Conservation (phyloP, 371 early-diverging fungal genomes). For the Synchytrium microbalum region DNA sequence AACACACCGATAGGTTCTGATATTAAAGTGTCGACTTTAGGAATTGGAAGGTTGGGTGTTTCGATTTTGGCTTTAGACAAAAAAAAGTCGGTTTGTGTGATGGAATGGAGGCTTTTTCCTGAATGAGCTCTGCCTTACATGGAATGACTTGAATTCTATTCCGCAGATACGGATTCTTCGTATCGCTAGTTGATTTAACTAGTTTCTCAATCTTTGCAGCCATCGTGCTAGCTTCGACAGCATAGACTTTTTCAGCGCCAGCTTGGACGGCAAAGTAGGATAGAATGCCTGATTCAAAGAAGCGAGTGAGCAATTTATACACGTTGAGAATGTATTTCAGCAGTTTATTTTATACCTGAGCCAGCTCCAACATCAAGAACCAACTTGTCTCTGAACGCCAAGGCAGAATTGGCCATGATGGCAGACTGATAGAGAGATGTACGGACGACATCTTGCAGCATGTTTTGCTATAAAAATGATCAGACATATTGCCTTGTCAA, state of each 20-base stretch:
- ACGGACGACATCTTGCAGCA: slow-evolving; percentile 89
- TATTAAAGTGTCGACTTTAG: slow-evolving; percentile 86
- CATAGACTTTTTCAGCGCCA: slow-evolving; percentile 84
- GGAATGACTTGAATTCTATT: slow-evolving; percentile 76
- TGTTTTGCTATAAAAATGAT: slow-evolving; percentile 72
- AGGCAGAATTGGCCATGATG: slow-evolving; percentile 66
- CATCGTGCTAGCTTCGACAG: slow-evolving; percentile 95
- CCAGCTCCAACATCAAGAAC: slow-evolving; percentile 97
- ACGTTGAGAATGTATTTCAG: neutral
- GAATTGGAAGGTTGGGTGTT: slow-evolving; percentile 51
- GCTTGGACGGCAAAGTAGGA: slow-evolving; percentile 91
- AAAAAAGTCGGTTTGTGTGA: neutral
- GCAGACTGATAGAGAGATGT: slow-evolving; percentile 92
- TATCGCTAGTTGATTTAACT: slow-evolving; percentile 47
- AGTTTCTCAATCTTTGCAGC: slow-evolving; percentile 79
- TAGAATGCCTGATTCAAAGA: slow-evolving; percentile 65
- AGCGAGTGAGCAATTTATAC: neutral
- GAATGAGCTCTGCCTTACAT: slow-evolving; percentile 34
- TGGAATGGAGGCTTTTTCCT: neutral
- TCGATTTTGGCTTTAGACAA: slow-evolving; percentile 70
- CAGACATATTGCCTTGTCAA: neutral
- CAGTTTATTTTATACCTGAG: slow-evolving; percentile 21
- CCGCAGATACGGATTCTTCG: slow-evolving; percentile 68
- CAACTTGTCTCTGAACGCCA: slow-evolving; percentile 64
- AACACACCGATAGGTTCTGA: slow-evolving; percentile 94